Conservation (phyloP, 2,329 filamentous ascomycete genomes). For the Cercospora sp. region DNA sequence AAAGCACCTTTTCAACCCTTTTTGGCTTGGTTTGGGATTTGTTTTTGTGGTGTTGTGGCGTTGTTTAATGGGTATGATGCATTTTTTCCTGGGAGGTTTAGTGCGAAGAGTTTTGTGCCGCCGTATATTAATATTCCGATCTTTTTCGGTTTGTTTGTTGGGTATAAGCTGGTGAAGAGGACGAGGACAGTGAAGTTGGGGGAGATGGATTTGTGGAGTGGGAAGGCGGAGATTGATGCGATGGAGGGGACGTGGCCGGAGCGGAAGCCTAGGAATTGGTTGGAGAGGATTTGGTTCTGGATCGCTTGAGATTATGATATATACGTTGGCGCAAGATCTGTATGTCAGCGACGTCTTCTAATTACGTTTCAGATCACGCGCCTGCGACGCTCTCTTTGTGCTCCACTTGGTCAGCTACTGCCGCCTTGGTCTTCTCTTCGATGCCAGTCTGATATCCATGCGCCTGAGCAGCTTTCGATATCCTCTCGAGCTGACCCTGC, state of each 20-base stretch:
- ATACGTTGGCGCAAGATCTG: background rate
- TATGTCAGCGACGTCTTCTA: background rate
- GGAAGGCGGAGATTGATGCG: constrained; percentile 18
- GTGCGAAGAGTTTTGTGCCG: constrained; percentile 61
- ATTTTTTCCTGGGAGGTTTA: constrained; percentile 60
- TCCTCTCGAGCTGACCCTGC: constrained; percentile 5
- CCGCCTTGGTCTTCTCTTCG: background rate
- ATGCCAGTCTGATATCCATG: constrained; percentile 4
- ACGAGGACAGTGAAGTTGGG: constrained; percentile 47
- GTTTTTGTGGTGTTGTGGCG: constrained; percentile 60
- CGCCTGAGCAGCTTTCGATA: constrained; percentile 1
- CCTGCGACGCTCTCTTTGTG: background rate
- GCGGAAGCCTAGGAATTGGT: constrained; percentile 14
- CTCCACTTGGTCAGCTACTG: background rate
- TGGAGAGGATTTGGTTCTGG: constrained; percentile 21
- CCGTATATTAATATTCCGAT: constrained; percentile 61
- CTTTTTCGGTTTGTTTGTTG: constrained; percentile 56
- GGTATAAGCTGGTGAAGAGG: constrained; percentile 55
- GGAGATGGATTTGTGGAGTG: constrained; percentile 50
- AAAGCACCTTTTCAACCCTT: constrained; percentile 66
- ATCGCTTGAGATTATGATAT: constrained; percentile 7
- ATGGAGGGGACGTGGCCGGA: constrained; percentile 14
- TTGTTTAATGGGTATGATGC: constrained; percentile 61
- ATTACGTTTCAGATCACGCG: background rate
- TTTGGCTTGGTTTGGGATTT: constrained; percentile 58